Base-by-base conservation (phyloP, 192 early-diverging fungal species). In the Podila clonocystis region DNA sequence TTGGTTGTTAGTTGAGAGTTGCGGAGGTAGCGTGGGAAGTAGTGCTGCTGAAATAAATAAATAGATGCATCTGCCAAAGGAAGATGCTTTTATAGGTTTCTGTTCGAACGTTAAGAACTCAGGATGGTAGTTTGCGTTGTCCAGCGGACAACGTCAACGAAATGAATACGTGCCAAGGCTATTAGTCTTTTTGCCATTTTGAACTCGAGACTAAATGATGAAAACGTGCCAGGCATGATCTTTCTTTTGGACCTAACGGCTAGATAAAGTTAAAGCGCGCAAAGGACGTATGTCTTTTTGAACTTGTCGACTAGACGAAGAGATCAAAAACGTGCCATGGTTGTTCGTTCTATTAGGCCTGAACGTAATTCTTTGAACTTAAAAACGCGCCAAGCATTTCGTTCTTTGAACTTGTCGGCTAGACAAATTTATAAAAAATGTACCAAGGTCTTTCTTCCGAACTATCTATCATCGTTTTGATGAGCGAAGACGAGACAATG, bases 71-170 rank as follows among this genome's bases (percentile, higher is more conserved):
- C 29, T 61, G 59, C 17, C 31, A 61, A 61, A 61, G 30, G 59
- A 61, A 33, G 30, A 61, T 31, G 31, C 59, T 61, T 61, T 61
- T 61, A 61, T 61, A 61, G 59, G 9, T 61, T 61, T 61, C 59
- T 61, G 30, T 33, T 61, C 29, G 59, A 59, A 33, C 59, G 17
- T 1, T 33, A 61, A 20, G 31, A n/a, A 61, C 20, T 31, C 59
- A 33, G 59, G 30, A 61, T 20, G 59, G 30, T 30, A 59, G 58
- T 28, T 59, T 29, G 24, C 58, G 13, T 59, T 59, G 58, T 30
- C 12, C 15, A 30, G 58, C 24, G 59, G 15, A 30, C 12, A 61
- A 20, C 31, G 15, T 15, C 12, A 61, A 20, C 31, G 29, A 61
- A 61, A 61, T 13, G 29, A 59, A 59, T 29, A 59, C 29, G 59